phyloP scores from a whole-genome alignment of 1,284 basidiomycete genomes.

The Puccinia coronata region DNA sequence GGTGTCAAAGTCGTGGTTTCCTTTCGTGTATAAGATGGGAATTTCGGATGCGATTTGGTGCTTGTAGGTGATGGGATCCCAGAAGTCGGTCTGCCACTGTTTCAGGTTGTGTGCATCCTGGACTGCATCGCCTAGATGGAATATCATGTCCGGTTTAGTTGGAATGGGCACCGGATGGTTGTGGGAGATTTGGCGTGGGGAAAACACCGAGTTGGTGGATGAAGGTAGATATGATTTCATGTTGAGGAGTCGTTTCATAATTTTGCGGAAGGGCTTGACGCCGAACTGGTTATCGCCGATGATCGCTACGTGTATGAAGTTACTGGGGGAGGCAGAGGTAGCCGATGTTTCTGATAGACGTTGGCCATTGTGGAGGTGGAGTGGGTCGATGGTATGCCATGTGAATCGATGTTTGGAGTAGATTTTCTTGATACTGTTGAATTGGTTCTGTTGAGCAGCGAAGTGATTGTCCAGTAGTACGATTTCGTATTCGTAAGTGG shows the following conservation, averaged over 20 bases:
- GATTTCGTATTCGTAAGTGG: constrained; percentile 51
- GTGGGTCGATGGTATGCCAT: constrained; percentile 47
- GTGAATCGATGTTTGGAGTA: constrained; percentile 24
- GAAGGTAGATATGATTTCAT: constrained; percentile 25
- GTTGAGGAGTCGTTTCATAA: constrained; percentile 49
- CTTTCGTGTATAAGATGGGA: constrained; percentile 52
- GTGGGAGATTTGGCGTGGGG: neutral
- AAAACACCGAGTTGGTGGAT: constrained; percentile 34
- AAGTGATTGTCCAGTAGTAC: constrained; percentile 8
- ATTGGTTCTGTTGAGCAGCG: neutral
- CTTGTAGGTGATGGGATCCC: constrained; percentile 52
- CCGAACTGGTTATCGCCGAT: constrained; percentile 55
- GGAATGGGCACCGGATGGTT: constrained; percentile 5
- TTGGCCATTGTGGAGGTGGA: constrained; percentile 33
- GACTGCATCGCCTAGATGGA: constrained; percentile 53
- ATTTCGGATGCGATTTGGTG: constrained; percentile 21
- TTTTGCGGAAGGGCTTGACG: constrained; percentile 51
- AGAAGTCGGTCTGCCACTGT: constrained; percentile 56
- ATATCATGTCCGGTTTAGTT: constrained; percentile 49
- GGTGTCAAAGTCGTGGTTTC: constrained; percentile 55
- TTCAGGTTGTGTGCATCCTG: constrained; percentile 53
- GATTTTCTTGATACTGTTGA: neutral
- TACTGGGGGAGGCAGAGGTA: constrained; percentile 11
- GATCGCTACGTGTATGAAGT: constrained; percentile 50
- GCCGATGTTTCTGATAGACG: neutral